phyloP scores from a whole-genome alignment of 2,329 filamentous ascomycete species.

The Elsinoe batatas region DNA sequence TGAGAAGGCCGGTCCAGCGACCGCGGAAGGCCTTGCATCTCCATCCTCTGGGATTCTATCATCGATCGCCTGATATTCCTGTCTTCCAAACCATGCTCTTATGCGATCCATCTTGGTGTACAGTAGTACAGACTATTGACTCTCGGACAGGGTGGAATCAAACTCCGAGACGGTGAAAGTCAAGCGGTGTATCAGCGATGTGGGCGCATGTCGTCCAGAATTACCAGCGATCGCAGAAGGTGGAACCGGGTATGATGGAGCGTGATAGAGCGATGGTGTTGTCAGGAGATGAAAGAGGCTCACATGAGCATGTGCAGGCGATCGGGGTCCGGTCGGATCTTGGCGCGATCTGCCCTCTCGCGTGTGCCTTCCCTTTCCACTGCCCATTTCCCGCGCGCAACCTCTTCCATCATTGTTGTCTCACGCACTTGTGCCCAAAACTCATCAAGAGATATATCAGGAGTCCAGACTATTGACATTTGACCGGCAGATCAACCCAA shows the following conservation, averaged over 20 bases:
- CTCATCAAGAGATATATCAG: neutral
- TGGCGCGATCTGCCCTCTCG: neutral
- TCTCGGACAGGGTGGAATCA: neutral
- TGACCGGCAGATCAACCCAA: neutral
- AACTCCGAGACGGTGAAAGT: neutral
- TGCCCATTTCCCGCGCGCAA: neutral
- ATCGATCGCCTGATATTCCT: conserved; percentile 6
- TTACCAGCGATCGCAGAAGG: neutral
- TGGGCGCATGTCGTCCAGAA: neutral
- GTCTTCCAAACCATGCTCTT: conserved; percentile 11
- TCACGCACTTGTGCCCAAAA: neutral
- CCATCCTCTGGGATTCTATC: neutral
- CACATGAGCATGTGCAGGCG: conserved; percentile 2
- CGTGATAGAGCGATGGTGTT: neutral
- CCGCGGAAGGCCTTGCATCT: neutral
- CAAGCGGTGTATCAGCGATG: neutral
- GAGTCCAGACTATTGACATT: conserved; percentile 1
- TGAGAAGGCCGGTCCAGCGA: conserved; percentile 49
- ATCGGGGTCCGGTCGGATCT: neutral
- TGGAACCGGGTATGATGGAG: neutral
- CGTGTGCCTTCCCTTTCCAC: neutral
- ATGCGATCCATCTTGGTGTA: conserved; percentile 7
- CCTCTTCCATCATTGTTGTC: neutral
- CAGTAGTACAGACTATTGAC: neutral
- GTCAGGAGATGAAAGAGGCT: neutral